Conservation (phyloP, 148 eudicot genomes). For the Nepenthes gracilis region DNA sequence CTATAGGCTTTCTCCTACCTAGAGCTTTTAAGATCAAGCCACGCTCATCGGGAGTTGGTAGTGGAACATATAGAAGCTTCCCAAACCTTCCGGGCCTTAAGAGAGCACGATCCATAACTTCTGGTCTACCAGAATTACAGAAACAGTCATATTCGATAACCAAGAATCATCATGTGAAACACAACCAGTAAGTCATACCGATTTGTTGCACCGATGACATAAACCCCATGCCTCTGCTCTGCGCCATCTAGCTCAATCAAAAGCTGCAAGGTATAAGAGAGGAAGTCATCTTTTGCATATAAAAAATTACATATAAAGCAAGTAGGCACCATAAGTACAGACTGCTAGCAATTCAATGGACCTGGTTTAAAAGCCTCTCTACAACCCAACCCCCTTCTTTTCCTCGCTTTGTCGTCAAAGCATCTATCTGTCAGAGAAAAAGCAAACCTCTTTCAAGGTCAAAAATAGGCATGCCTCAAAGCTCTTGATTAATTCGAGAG, state of each 20-base stretch:
- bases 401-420: constrained; percentile 49
- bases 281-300: neutral
- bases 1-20: constrained; percentile 45
- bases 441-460: neutral
- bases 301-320: neutral
- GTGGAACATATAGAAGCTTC: constrained; percentile 45
- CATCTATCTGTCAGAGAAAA: constrained; percentile 38
- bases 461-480: neutral
- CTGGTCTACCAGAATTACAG: constrained; percentile 27
- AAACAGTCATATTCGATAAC: neutral
- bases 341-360: constrained; percentile 3
- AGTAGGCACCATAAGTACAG: neutral
- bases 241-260: constrained; percentile 62
- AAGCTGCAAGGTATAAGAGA: constrained; percentile 29
- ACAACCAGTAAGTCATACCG: constrained; percentile 20
- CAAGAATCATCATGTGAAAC: neutral
- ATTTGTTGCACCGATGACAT: constrained; percentile 73
- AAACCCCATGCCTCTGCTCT: constrained; percentile 57
- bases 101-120: constrained; percentile 55
- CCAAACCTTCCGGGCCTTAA: constrained; percentile 71
- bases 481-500: neutral
- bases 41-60: constrained; percentile 55
- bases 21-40: constrained; percentile 50
- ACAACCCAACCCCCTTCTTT: constrained; percentile 52
- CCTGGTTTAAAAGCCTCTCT: constrained; percentile 56